Conservation (phyloP, 352 stramenopile genomes). For the Phytophthora europaea region DNA sequence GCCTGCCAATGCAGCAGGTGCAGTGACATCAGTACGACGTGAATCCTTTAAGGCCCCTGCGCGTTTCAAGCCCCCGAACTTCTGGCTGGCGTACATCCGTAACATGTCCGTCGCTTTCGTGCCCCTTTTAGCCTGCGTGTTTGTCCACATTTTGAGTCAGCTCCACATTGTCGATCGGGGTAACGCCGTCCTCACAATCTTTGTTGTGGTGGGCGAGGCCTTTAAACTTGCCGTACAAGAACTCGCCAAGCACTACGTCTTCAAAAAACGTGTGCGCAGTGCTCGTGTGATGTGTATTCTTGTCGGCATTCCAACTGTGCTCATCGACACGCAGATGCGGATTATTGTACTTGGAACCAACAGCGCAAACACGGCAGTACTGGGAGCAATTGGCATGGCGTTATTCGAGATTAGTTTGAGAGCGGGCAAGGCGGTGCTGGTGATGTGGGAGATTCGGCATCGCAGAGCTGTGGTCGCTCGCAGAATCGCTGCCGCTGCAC, state of each 20-base stretch:
- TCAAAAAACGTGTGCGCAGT: conserved; percentile 21
- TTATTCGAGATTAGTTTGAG: conserved; percentile 29
- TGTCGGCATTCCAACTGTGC: conserved; percentile 31
- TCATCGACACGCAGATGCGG: conserved; percentile 42
- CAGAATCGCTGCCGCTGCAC: not conserved
- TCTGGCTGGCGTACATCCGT: conserved; percentile 1
- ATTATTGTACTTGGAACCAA: conserved; percentile 29
- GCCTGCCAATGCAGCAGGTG: not conserved
- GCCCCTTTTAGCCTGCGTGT: conserved; percentile 15
- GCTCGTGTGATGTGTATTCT: conserved; percentile 32
- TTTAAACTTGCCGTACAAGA: conserved; percentile 38
- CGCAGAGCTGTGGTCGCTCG: not conserved
- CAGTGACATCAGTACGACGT: not conserved
- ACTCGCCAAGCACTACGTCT: conserved; percentile 24
- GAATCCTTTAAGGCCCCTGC: not conserved
- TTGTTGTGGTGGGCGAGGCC: conserved; percentile 9
- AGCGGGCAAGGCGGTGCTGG: conserved; percentile 17
- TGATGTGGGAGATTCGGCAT: conserved; percentile 22
- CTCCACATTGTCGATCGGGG: conserved; percentile 5
- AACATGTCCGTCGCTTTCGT: conserved; percentile 1
- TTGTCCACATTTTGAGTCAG: conserved; percentile 29
- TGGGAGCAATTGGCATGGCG: conserved; percentile 20
- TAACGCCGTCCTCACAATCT: conserved; percentile 7
- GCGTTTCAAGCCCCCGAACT: not conserved
- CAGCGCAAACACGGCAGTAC: conserved; percentile 3